Conservation (phyloP, 495 filamentous ascomycete genomes). For the Penicillium egyptiacum region DNA sequence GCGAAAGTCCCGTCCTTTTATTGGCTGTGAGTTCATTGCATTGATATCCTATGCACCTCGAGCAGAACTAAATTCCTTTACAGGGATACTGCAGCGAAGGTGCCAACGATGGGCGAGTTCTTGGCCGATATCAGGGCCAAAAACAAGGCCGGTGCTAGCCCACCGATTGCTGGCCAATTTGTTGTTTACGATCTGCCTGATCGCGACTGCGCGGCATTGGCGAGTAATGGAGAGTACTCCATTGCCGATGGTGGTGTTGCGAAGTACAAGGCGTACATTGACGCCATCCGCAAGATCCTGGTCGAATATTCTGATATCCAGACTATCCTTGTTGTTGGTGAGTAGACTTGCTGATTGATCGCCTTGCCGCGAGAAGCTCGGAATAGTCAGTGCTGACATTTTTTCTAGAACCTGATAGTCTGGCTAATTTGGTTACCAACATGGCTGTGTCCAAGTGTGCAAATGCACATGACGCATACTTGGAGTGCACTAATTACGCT, state of each 20-base stretch:
- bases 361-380: neutral
- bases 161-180: slow-evolving; percentile 51
- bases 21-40: slow-evolving; percentile 57
- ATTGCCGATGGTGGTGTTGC: slow-evolving; percentile 58
- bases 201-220: slow-evolving; percentile 74
- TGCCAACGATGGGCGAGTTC: slow-evolving; percentile 57
- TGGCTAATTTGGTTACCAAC: slow-evolving; percentile 82
- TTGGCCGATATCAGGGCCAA: slow-evolving; percentile 55
- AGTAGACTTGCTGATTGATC: slow-evolving; percentile 19
- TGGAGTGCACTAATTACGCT: slow-evolving; percentile 70
- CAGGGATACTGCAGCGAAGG: slow-evolving; percentile 60
- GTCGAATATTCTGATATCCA: slow-evolving; percentile 34
- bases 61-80: neutral
- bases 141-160: slow-evolving; percentile 53
- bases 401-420: slow-evolving; percentile 68
- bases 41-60: neutral
- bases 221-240: slow-evolving; percentile 73
- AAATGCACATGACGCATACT: slow-evolving; percentile 61
- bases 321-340: slow-evolving; percentile 54
- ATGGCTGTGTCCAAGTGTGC: slow-evolving; percentile 61
- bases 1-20: slow-evolving; percentile 67
- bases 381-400: slow-evolving; percentile 44
- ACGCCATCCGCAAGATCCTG: slow-evolving; percentile 45
- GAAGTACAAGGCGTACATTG: slow-evolving; percentile 72
- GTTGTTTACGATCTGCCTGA: slow-evolving; percentile 79